A percentile compares a stretch with the other conserved stretches of the same genome.
Conservation (phyloP, 2,329 filamentous ascomycete genomes). For the Ceratocystis alfenasii region DNA sequence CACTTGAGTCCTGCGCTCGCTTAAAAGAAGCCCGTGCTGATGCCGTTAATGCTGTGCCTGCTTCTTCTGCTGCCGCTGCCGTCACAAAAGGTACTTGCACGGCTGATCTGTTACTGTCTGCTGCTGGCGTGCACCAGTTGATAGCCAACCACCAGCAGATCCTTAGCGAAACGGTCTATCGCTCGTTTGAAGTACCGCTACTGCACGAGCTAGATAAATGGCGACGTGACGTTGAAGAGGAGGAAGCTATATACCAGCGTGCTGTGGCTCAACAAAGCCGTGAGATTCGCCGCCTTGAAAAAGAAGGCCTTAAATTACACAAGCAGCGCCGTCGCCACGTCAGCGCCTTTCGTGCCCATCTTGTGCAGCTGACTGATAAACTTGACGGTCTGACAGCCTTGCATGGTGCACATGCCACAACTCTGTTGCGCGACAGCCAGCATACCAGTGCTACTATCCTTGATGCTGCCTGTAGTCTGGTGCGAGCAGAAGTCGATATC, state of each 20-base stretch:
- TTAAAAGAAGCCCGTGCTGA: slow-evolving; percentile 55
- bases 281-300: slow-evolving; percentile 53
- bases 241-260: slow-evolving; percentile 48
- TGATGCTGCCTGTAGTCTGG: slow-evolving; percentile 52
- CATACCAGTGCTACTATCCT: slow-evolving; percentile 51
- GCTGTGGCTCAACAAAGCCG: slow-evolving; percentile 42
- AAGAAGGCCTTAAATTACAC: slow-evolving; percentile 52
- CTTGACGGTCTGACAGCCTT: slow-evolving; percentile 51
- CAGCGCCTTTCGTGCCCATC: slow-evolving; percentile 48
- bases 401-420: slow-evolving; percentile 49
- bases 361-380: slow-evolving; percentile 50
- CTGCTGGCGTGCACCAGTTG: slow-evolving; percentile 54
- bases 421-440: slow-evolving; percentile 50
- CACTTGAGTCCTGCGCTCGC: slow-evolving; percentile 55
- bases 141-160: slow-evolving; percentile 61
- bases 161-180: slow-evolving; percentile 55
- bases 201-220: slow-evolving; percentile 58
- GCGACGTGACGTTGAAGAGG: slow-evolving; percentile 51
- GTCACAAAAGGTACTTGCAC: slow-evolving; percentile 43
- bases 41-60: slow-evolving; percentile 33
- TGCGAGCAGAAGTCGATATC: slow-evolving; percentile 57
- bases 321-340: slow-evolving; percentile 49
- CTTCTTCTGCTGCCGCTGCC: slow-evolving; percentile 29
- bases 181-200: slow-evolving; percentile 55
- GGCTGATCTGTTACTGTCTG: slow-evolving; percentile 49